These are phyloP conservation scores for Penicillium malachiteum DNA, from an alignment of 495 filamentous ascomycete species.

Conservation along the genomic window DNA sequence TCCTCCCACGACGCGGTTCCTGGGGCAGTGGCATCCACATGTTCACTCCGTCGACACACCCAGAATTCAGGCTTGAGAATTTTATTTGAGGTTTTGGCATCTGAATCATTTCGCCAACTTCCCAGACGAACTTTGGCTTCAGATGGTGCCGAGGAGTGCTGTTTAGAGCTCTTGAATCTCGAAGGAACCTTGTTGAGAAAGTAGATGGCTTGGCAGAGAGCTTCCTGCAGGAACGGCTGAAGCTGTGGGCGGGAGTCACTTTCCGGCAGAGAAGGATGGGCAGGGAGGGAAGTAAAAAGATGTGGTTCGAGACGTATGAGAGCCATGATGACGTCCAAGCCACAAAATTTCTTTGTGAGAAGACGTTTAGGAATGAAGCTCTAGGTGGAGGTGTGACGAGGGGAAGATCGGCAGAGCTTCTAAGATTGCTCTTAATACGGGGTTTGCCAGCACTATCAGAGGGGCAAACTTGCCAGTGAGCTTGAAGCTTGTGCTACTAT, in stretches of 20 bases:
- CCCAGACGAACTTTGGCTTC: constrained; percentile 18
- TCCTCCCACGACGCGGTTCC: constrained; percentile 68
- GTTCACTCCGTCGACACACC: constrained; percentile 64
- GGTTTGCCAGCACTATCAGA: too few species aligned
- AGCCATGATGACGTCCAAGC: constrained; percentile 18
- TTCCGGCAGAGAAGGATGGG: constrained; percentile 27
- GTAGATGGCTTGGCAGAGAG: constrained; percentile 55
- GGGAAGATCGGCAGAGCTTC: constrained; percentile 17
- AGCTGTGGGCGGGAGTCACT: constrained; percentile 15
- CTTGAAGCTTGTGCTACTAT: constrained; percentile 4
- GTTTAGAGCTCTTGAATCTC: constrained; percentile 25
- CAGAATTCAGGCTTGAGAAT: constrained; percentile 58
- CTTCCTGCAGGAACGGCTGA: constrained; percentile 22
- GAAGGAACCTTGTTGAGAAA: constrained; percentile 50
- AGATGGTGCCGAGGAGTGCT: constrained; percentile 43
- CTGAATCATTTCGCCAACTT: constrained; percentile 22
- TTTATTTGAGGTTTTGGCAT: constrained; percentile 38
- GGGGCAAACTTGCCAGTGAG: neutral
- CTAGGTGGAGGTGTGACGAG: constrained; percentile 2
- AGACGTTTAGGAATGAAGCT: neutral
- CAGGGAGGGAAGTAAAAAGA: constrained; percentile 31
- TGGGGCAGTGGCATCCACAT: constrained; percentile 48
- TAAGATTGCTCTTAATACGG: too few species aligned
- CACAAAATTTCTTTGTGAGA: neutral
- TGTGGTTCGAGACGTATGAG: constrained; percentile 29